Conservation (phyloP, 768 basidiomycete genomes). For the Lentinula lateritia region DNA sequence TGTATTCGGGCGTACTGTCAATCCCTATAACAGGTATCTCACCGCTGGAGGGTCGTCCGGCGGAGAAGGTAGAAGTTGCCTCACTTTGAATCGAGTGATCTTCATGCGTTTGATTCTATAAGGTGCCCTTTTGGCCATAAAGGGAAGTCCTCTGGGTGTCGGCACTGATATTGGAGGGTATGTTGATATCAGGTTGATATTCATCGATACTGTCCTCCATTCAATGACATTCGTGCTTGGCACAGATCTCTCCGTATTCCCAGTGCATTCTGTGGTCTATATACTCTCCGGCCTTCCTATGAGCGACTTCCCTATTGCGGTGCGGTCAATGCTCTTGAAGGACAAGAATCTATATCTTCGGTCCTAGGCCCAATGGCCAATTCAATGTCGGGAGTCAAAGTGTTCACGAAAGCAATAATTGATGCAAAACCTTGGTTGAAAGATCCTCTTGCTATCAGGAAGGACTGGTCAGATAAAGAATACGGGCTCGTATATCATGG, state of each 20-base stretch:
- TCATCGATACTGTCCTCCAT: background rate
- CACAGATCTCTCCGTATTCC: constrained; percentile 71
- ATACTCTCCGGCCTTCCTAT: constrained; percentile 69
- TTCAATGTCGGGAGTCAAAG: constrained; percentile 54
- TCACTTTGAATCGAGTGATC: too few relatives aligned
- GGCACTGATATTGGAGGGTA: constrained; percentile 67
- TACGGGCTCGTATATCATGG: constrained; percentile 57
- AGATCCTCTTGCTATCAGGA: constrained; percentile 55
- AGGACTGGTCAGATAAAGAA: constrained; percentile 55
- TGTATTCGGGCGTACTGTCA: constrained; percentile 73
- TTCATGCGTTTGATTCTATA: background rate
- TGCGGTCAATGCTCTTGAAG: constrained; percentile 60
- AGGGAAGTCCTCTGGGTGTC: constrained; percentile 37
- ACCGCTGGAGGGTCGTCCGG: constrained; percentile 81
- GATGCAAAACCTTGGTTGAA: constrained; percentile 57
- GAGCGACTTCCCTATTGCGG: constrained; percentile 68
- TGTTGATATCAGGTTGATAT: constrained; percentile 1
- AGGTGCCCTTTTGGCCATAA: constrained; percentile 26
- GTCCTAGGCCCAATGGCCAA: constrained; percentile 70
- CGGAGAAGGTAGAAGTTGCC: constrained; percentile 64
- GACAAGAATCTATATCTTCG: constrained; percentile 66
- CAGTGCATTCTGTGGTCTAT: constrained; percentile 60
- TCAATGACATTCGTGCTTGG: too few relatives aligned
- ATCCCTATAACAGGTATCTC: constrained; percentile 67
- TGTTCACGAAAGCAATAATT: constrained; percentile 61